Conservation (phyloP, 2,329 filamentous ascomycete genomes). For the Sclerotinia trifoliorum region DNA sequence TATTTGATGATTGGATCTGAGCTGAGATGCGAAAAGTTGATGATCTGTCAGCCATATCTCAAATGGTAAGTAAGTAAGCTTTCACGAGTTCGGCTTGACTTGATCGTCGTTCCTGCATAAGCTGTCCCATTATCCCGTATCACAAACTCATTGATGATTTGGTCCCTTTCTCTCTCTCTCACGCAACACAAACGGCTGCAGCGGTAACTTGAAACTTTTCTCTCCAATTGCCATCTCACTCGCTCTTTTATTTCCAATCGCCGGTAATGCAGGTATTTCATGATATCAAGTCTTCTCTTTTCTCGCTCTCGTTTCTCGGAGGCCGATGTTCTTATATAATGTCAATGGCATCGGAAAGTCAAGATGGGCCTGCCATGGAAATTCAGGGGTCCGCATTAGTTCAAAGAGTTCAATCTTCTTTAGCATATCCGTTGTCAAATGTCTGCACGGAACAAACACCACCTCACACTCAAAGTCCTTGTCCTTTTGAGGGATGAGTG, state of each 20-base stretch:
- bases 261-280: background rate
- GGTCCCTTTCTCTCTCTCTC: background rate
- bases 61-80: background rate
- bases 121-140: background rate
- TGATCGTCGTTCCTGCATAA: constrained; percentile 1
- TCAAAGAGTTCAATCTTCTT: background rate
- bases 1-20: background rate
- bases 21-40: background rate
- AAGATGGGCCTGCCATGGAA: background rate
- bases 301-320: no score
- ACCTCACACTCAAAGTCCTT: no score
- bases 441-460: background rate
- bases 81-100: background rate
- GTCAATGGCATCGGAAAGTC: background rate
- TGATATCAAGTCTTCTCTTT: background rate
- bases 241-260: background rate
- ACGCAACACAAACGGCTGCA: background rate
- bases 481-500: no score
- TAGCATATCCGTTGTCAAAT: background rate
- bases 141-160: background rate
- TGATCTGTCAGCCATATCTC: background rate
- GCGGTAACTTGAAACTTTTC: background rate
- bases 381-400: constrained; percentile 9
- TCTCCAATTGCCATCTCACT: background rate
- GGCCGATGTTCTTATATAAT: background rate